Evolutionary conservation across 352 stramenopile species (phyloP), one percentile per base, ranked within the genome.

Genomic region (Phytophthora pinifolia): DNA sequence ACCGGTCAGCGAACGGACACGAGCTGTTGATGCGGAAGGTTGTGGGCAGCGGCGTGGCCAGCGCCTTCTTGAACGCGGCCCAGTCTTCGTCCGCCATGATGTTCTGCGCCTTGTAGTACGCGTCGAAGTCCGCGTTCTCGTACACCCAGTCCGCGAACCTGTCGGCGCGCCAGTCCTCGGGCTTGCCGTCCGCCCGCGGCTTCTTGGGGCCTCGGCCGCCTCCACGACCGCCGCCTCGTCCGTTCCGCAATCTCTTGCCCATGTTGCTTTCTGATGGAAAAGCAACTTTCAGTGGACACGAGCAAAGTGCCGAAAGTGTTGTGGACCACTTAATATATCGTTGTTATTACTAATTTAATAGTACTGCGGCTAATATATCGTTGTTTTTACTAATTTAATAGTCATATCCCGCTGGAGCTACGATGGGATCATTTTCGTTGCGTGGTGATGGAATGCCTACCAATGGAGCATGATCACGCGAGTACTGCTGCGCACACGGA

Each of bases 11-110:
- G 57, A 94, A 94, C 6, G 74, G 73, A 49, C 88, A 96, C 41
- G 89, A 92, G 55, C 85, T 89, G 59, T 97, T 96, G 55, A 98
- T 97, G 38, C 94, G 88, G 65, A 98, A 98, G 12, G 86, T 97
- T 30, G 88, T 96, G 12, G 93, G 93, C 62, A 98, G 65, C 37
- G 83, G 84, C 61, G 88, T 93, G 27, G 72, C 81, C 48, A 98
- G 72, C 48, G 78, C 78, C 55, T 86, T 82, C 74, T 97, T 95
- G 70, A 98, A 97, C 12, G 67, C 66, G 2, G 86, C 73, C 89
- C 92, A 98, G 65, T 98, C 93, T 3, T 70, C 74, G 14, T 82
- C 74, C 7, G 52, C 39, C 53, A 97, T 65, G 36, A 97, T 86
- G 30, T 79, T 64, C 67, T 98, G 93, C 18, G 82, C 78, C 67